Percentiles rank a stretch among this genome's conserved stretches.
These are phyloP conservation scores for Microstroma glucosiphilum DNA, from an alignment of 1,284 basidiomycete genomes.

Conservation along the genomic window DNA sequence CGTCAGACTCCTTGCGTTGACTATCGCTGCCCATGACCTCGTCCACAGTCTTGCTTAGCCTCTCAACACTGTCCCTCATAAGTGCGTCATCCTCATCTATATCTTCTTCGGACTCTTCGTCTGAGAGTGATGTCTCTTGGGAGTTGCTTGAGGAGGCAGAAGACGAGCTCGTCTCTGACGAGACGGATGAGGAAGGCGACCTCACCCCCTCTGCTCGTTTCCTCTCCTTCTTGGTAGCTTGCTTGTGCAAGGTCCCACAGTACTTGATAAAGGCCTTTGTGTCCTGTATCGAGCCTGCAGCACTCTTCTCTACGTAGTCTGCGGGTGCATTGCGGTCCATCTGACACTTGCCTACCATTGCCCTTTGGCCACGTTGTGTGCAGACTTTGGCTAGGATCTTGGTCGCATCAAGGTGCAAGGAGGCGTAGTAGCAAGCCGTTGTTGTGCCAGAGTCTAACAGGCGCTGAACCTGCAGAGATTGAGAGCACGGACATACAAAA, in stretches of 20 bases:
- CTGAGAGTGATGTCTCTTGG: slow-evolving; percentile 17
- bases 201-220: slow-evolving; percentile 23
- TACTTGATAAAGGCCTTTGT: slow-evolving; percentile 42
- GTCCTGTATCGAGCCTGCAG: slow-evolving; percentile 34
- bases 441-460: slow-evolving; percentile 68
- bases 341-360: slow-evolving; percentile 84
- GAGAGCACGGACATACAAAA: background rate
- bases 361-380: slow-evolving; percentile 69
- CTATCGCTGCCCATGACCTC: slow-evolving; percentile 28
- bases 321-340: slow-evolving; percentile 75
- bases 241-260: slow-evolving; percentile 8
- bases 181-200: background rate
- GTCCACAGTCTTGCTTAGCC: slow-evolving; percentile 36
- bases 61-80: slow-evolving; percentile 38
- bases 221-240: slow-evolving; percentile 7
- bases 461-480: slow-evolving; percentile 55
- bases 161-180: background rate
- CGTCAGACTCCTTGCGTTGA: slow-evolving; percentile 24
- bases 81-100: background rate
- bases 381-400: slow-evolving; percentile 74
- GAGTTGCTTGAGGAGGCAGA: background rate
- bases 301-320: slow-evolving; percentile 63
- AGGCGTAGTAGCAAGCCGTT: slow-evolving; percentile 86
- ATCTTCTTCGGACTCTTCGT: background rate
- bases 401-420: slow-evolving; percentile 72